Percentiles rank a stretch among this genome's conserved stretches.
phyloP scores from a whole-genome alignment of 2,329 filamentous ascomycete species.

The Penicillium sumatraense region DNA sequence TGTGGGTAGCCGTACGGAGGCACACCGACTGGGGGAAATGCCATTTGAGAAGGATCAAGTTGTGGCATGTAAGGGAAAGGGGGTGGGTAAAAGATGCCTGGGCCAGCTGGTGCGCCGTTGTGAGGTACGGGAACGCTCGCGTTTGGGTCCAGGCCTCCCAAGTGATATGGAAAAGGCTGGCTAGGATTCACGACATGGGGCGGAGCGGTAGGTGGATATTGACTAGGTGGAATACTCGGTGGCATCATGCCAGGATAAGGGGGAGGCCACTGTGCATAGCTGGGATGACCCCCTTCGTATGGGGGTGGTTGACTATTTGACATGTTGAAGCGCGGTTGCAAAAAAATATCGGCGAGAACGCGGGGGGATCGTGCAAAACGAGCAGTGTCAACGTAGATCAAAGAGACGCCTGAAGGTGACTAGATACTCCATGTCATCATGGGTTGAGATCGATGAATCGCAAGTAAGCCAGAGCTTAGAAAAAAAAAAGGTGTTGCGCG shows the following conservation, averaged over 20 bases:
- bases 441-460: not conserved
- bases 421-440: slow-evolving; percentile 28
- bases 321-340: slow-evolving; percentile 39
- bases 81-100: slow-evolving; percentile 32
- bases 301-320: slow-evolving; percentile 52
- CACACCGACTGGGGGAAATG: slow-evolving; percentile 40
- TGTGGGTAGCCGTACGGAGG: slow-evolving; percentile 27
- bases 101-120: slow-evolving; percentile 27
- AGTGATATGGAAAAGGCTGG: slow-evolving; percentile 27
- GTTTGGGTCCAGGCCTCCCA: slow-evolving; percentile 24
- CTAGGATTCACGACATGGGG: slow-evolving; percentile 21
- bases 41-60: slow-evolving; percentile 38
- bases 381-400: not conserved
- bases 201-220: slow-evolving; percentile 28
- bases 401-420: not conserved
- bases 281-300: slow-evolving; percentile 45
- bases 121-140: slow-evolving; percentile 37
- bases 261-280: slow-evolving; percentile 44
- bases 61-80: slow-evolving; percentile 36
- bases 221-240: slow-evolving; percentile 30
- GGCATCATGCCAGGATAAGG: slow-evolving; percentile 33
- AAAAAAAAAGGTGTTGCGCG: no score
- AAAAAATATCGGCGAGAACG: not conserved
- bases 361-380: not conserved
- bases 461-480: not conserved